Conservation (phyloP, 2,329 filamentous ascomycete species). For the Cercospora nicotianae region DNA sequence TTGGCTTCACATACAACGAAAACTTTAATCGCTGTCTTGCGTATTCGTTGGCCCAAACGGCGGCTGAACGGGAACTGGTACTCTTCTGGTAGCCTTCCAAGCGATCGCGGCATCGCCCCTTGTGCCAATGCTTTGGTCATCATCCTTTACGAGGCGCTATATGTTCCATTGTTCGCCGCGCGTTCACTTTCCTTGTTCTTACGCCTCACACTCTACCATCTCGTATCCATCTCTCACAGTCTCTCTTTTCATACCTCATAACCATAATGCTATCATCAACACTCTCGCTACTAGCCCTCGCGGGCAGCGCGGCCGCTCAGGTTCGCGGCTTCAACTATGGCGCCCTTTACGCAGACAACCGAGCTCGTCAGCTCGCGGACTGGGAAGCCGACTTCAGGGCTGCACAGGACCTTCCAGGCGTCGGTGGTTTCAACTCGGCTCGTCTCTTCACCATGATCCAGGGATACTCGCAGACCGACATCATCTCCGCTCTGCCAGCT, state of each 20-base stretch:
- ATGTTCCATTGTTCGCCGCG: background rate
- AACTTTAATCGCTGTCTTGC: constrained; percentile 7
- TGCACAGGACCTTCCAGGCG: constrained; percentile 63
- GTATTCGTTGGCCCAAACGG: constrained; percentile 1
- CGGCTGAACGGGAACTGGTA: constrained; percentile 14
- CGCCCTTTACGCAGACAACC: constrained; percentile 59
- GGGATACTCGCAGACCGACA: constrained; percentile 59
- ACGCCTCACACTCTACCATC: background rate
- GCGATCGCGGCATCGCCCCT: constrained; percentile 5
- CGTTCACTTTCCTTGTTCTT: background rate
- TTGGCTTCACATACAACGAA: constrained; percentile 3
- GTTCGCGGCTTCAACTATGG: constrained; percentile 73
- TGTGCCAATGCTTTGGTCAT: constrained; percentile 8
- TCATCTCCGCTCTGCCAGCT: constrained; percentile 72
- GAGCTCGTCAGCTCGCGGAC: constrained; percentile 61
- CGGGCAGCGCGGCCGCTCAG: constrained; percentile 41
- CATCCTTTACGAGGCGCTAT: constrained; percentile 9
- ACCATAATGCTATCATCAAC: constrained; percentile 9
- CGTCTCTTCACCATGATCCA: constrained; percentile 68
- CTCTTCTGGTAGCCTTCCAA: constrained; percentile 8
- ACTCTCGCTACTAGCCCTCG: constrained; percentile 28
- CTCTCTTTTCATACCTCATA: constrained; percentile 1
- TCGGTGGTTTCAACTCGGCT: constrained; percentile 36
- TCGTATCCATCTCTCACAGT: background rate
- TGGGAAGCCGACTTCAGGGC: constrained; percentile 70